Base-by-base conservation (phyloP, 2,329 filamentous ascomycete genomes). In the Monilinia fructigena region DNA sequence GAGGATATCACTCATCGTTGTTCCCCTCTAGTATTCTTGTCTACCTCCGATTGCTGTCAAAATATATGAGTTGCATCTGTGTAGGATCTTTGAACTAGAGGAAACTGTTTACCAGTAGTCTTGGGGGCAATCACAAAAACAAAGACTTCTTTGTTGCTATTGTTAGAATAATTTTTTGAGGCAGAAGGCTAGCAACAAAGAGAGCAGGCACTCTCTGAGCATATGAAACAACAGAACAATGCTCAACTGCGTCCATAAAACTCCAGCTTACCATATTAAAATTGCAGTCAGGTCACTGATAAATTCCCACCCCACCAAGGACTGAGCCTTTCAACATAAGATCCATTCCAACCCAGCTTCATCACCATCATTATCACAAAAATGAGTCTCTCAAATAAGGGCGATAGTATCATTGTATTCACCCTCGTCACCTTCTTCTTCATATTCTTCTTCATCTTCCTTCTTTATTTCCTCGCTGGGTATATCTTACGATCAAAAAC, bases 321-420 rank as follows among this genome's bases (percentile, higher is more conserved):
- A 3, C n/a, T 48, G 2, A 35, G 38, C 23, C 12, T 35, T 12
- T 35, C 11, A 35, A 35, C 6, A 60, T 12, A 59, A 4, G 18
- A 31, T 18, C 48, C 20, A 48, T 1, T 14, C 10, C 11, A 23
- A 48, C 12, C 8, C n/a, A 26, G 23, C n/a, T 26, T 28, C 23
- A 42, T 18, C 16, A 16, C 16, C 31, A 53, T 10, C 31, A 38
- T 2, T 11, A 26, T 4, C 45, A 10, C 23, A 28, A 31, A 58
- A 63, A 63, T 63, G 60, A 23, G 16, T n/a, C 38, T 63, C 48
- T 63, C 60, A 28, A 63, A 40, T n/a, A 52, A 63, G 18, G 48
- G 35, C 18, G 48, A 63, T 8, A 31, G 23, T 3, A 14, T 54
- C 16, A 18, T 14, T 2, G 10, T 63, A 2, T 63, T 63, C 18